Evolutionary conservation across 2,329 filamentous ascomycete genomes (phyloP).

Genomic region (Arthrobotrys sinensis): DNA sequence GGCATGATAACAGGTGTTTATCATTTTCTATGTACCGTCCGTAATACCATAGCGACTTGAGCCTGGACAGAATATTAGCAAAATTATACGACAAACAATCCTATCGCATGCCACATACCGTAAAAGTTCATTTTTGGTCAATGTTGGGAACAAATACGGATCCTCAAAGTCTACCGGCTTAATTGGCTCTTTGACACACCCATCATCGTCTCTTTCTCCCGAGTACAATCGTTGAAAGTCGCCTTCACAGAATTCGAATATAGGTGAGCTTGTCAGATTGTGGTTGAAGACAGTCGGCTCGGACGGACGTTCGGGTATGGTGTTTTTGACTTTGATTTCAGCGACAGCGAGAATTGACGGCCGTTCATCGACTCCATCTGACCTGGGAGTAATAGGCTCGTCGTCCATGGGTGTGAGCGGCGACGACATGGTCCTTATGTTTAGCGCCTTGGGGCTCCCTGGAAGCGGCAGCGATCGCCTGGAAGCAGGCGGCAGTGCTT

Average conservation of each 20-base stretch:
- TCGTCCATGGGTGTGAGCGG: constrained; percentile 4
- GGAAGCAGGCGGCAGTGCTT: not conserved
- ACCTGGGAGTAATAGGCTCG: not conserved
- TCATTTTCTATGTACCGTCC: constrained; percentile 68
- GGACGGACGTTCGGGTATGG: constrained; percentile 34
- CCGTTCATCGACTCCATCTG: constrained; percentile 4
- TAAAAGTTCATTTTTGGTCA: constrained; percentile 67
- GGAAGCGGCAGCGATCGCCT: constrained; percentile 38
- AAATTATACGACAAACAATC: not conserved
- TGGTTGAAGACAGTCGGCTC: constrained; percentile 46
- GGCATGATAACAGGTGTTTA: constrained; percentile 67
- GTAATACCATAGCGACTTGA: constrained; percentile 70
- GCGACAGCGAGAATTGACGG: constrained; percentile 30
- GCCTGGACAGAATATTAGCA: constrained; percentile 13
- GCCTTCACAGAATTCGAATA: constrained; percentile 38
- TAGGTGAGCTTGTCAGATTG: constrained; percentile 39
- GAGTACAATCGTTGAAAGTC: constrained; percentile 39
- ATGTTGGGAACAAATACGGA: constrained; percentile 66
- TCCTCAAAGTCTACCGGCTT: constrained; percentile 62
- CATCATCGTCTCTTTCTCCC: constrained; percentile 16
- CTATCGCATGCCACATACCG: constrained; percentile 60
- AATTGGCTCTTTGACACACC: constrained; percentile 40
- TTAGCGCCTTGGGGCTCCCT: constrained; percentile 21
- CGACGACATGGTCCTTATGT: constrained; percentile 13
- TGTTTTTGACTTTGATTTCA: constrained; percentile 26